Percentiles rank a stretch among this genome's conserved stretches.
These are phyloP conservation scores for Chlamydomonas urium DNA, from an alignment of 139 green algal genomes.

Conservation along the genomic window DNA sequence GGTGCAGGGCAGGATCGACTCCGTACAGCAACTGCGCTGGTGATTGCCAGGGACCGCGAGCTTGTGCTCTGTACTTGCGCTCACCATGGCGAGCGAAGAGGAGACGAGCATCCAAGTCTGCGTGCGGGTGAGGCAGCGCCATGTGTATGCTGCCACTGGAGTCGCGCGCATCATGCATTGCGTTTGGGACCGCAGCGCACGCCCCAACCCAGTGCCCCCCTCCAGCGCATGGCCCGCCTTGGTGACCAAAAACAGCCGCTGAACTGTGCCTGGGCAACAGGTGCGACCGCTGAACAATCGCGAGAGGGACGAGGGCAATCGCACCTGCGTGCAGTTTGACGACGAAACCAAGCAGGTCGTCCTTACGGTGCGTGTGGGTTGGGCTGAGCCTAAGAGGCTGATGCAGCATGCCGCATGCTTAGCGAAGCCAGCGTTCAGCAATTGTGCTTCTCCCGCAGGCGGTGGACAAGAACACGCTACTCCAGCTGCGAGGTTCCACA, in stretches of 20 bases:
- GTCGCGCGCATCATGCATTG: not conserved
- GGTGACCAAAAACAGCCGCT: no score
- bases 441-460: constrained; percentile 38
- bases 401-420: not conserved
- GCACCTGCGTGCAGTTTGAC: constrained; percentile 59
- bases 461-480: constrained; percentile 56
- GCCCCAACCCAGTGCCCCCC: not conserved
- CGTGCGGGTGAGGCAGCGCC: constrained; percentile 40
- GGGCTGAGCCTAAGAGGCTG: not conserved
- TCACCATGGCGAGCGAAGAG: not conserved
- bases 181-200: not conserved
- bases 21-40: no score
- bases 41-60: no score
- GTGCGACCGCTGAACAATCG: constrained; percentile 54
- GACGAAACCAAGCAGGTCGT: constrained; percentile 61
- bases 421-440: not conserved
- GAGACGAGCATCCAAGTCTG: constrained; percentile 41
- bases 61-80: no score
- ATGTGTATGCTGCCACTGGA: not conserved
- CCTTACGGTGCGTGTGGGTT: constrained; percentile 41
- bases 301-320: constrained; percentile 45
- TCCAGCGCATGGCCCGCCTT: not conserved
- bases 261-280: constrained; percentile 37
- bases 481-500: constrained; percentile 47
- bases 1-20: no score